Percentiles rank a stretch among this genome's conserved stretches.
These are phyloP conservation scores for Macrophomina tecta DNA, from an alignment of 2,329 filamentous ascomycete species.

Conservation along the genomic window DNA sequence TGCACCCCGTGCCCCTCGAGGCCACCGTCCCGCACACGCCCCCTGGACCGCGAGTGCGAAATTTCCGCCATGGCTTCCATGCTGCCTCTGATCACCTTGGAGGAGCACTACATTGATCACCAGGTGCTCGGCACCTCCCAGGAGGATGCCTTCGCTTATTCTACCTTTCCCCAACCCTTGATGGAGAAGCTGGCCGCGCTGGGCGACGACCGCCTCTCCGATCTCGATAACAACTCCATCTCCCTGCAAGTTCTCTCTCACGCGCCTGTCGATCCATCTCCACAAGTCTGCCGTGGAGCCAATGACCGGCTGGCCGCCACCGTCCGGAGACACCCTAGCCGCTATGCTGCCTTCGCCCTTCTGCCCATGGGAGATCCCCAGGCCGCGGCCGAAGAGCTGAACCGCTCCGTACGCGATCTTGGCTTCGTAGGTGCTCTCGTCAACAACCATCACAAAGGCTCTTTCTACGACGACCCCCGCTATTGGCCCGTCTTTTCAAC, in stretches of 20 bases:
- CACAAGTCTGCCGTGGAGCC: slow-evolving; percentile 15
- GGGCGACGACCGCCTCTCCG: slow-evolving; percentile 26
- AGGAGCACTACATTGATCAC: slow-evolving; percentile 26
- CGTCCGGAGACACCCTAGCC: slow-evolving; percentile 35
- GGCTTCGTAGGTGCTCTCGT: slow-evolving; percentile 68
- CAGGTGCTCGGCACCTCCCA: slow-evolving; percentile 18
- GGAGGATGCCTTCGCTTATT: slow-evolving; percentile 20
- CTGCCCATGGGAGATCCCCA: slow-evolving; percentile 43
- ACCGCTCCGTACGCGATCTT: slow-evolving; percentile 42
- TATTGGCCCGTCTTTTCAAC: slow-evolving; percentile 41
- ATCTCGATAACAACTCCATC: slow-evolving; percentile 27
- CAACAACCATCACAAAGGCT: slow-evolving; percentile 41
- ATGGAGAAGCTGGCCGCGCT: slow-evolving; percentile 25
- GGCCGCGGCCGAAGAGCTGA: slow-evolving; percentile 40
- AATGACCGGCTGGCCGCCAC: slow-evolving; percentile 27
- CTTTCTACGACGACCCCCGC: slow-evolving; percentile 41
- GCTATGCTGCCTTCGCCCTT: slow-evolving; percentile 52
- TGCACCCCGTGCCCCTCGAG: background rate
- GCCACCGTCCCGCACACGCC: slow-evolving; percentile 9
- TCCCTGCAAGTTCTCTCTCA: slow-evolving; percentile 26
- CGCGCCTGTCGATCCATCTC: slow-evolving; percentile 26
- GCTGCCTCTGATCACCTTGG: slow-evolving; percentile 25
- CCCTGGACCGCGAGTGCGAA: slow-evolving; percentile 12
- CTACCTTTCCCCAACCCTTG: slow-evolving; percentile 11
- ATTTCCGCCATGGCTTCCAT: slow-evolving; percentile 15